phyloP scores from a whole-genome alignment of 805 yeast species.

The Starmerella gropengiesseri region DNA sequence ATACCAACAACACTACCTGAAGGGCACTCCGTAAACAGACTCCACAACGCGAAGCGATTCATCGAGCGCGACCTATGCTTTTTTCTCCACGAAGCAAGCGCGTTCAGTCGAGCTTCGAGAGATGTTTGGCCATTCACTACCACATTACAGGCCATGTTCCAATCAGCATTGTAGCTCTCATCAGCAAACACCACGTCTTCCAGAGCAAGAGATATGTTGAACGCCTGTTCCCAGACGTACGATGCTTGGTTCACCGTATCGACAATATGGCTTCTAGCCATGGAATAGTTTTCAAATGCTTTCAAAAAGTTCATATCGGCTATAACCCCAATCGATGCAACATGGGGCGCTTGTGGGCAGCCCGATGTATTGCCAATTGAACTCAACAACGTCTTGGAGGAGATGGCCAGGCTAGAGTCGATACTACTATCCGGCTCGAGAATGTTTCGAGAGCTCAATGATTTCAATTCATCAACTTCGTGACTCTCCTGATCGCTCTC shows the following conservation, averaged over 20 bases:
- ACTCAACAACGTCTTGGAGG: not conserved
- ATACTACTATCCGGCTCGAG: no score
- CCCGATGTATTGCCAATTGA: not conserved
- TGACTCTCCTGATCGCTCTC: no score
- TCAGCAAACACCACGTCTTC: constrained; percentile 26
- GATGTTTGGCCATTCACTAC: constrained; percentile 19
- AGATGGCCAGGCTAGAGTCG: no score
- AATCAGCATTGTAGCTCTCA: constrained; percentile 14
- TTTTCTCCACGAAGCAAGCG: constrained; percentile 29
- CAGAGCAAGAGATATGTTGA: constrained; percentile 32
- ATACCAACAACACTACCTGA: constrained; percentile 31
- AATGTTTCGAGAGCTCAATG: no score
- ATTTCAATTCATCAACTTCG: no score
- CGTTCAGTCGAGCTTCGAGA: constrained; percentile 25
- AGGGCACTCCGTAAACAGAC: constrained; percentile 29
- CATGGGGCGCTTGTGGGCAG: not conserved
- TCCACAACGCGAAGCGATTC: constrained; percentile 32
- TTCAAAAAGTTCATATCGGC: constrained; percentile 31
- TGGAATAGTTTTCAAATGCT: constrained; percentile 24
- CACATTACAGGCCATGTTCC: constrained; percentile 26
- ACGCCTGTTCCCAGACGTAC: constrained; percentile 28
- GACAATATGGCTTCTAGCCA: constrained; percentile 27
- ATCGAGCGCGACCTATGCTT: constrained; percentile 11
- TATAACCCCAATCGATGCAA: constrained; percentile 31
- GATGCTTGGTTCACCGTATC: constrained; percentile 30